Percentiles rank a stretch among this genome's conserved stretches.
phyloP scores from a whole-genome alignment of 805 yeast species.

The Ogataea degrootiae region DNA sequence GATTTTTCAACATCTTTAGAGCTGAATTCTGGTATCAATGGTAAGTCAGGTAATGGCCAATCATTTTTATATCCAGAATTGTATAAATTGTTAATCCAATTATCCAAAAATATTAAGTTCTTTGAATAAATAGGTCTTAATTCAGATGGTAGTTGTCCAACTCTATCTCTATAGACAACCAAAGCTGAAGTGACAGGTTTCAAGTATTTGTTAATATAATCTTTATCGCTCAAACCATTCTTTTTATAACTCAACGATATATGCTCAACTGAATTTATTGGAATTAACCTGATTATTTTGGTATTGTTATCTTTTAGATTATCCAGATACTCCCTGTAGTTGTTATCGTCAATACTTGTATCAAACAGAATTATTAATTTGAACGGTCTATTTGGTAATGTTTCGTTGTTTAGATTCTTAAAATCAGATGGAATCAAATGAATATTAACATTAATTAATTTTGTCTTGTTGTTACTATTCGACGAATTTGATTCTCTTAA shows the following conservation, averaged over 20 bases:
- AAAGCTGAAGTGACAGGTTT: constrained; percentile 74
- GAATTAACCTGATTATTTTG: constrained; percentile 59
- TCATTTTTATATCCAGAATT: constrained; percentile 20
- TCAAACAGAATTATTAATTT: constrained; percentile 31
- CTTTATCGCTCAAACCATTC: constrained; percentile 25
- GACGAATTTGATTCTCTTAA: constrained; percentile 39
- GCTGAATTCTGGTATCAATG: constrained; percentile 55
- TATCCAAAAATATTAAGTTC: constrained; percentile 54
- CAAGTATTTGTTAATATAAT: constrained; percentile 40
- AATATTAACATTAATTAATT: constrained; percentile 21
- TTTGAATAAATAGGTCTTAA: constrained; percentile 69
- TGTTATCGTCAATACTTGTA: constrained; percentile 24
- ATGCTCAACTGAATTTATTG: constrained; percentile 82
- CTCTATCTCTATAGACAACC: constrained; percentile 75
- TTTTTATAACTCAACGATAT: constrained; percentile 48
- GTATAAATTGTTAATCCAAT: constrained; percentile 44
- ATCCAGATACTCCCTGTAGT: constrained; percentile 7
- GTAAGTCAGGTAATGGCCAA: constrained; percentile 81
- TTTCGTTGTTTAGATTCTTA: constrained; percentile 19
- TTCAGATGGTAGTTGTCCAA: constrained; percentile 79
- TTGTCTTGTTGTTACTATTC: constrained; percentile 17
- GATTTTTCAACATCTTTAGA: constrained; percentile 79
- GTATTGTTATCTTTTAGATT: constrained; percentile 15
- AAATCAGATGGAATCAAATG: constrained; percentile 40
- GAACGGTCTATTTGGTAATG: constrained; percentile 11